Evolutionary conservation across 2,329 filamentous ascomycete genomes (phyloP).

Genomic region (Arthrobotrys musiformis): DNA sequence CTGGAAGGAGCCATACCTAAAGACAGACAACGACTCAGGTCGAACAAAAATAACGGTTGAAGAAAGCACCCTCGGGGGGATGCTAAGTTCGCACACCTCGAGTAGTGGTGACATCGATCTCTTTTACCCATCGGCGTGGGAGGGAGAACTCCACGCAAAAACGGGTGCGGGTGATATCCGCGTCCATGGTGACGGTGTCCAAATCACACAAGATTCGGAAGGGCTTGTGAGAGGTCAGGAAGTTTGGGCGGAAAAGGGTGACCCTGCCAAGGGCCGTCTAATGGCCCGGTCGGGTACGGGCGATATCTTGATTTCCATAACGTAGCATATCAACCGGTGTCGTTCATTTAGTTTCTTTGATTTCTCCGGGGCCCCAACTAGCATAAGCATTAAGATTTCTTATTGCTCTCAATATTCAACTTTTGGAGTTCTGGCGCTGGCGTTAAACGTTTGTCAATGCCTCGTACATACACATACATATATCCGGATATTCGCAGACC

Average conservation of each 20-base stretch:
- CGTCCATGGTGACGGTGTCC: slow-evolving; percentile 15
- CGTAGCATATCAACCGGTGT: not conserved
- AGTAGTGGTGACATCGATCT: slow-evolving; percentile 26
- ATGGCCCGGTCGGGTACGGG: slow-evolving; percentile 33
- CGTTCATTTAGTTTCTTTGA: not conserved
- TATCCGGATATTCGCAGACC: no score
- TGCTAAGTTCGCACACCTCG: slow-evolving; percentile 32
- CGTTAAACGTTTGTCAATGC: no score
- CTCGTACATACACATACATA: no score
- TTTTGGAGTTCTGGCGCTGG: not conserved
- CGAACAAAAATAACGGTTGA: slow-evolving; percentile 18
- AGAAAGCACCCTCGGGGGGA: not conserved
- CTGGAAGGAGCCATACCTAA: slow-evolving; percentile 15
- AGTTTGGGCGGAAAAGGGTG: slow-evolving; percentile 48
- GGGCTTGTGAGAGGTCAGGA: slow-evolving; percentile 39
- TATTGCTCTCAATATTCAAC: not conserved
- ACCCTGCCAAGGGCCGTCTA: slow-evolving; percentile 28
- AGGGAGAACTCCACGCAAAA: slow-evolving; percentile 50
- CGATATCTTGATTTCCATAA: slow-evolving; percentile 24
- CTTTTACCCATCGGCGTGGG: slow-evolving; percentile 37
- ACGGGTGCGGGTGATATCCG: slow-evolving; percentile 27
- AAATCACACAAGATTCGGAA: slow-evolving; percentile 30
- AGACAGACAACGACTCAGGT: slow-evolving; percentile 31
- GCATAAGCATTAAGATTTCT: not conserved
- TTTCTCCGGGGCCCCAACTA: not conserved